A percentile compares a stretch with the other conserved stretches of the same genome.
These are phyloP conservation scores for Rauvolfia tetraphylla DNA, from an alignment of 257 asterid species.

Conservation along the genomic window DNA sequence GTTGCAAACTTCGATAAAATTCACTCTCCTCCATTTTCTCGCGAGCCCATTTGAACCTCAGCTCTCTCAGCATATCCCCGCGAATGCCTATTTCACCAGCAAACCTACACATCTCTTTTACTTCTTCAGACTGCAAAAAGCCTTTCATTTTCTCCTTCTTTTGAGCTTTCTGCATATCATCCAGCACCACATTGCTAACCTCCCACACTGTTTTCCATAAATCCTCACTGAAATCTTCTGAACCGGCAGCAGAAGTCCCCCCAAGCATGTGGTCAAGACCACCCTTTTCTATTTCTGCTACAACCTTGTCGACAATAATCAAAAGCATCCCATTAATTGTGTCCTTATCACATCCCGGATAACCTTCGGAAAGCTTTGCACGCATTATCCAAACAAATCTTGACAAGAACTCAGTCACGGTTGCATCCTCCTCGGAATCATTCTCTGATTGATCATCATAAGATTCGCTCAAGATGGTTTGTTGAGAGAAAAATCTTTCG, in stretches of 20 bases:
- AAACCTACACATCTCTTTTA: slow-evolving; percentile 80
- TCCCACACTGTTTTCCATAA: slow-evolving; percentile 88
- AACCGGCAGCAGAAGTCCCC: slow-evolving; percentile 25
- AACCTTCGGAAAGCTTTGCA: slow-evolving; percentile 54
- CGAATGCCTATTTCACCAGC: slow-evolving; percentile 91
- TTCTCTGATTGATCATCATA: slow-evolving; percentile 20
- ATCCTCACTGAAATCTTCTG: slow-evolving; percentile 70
- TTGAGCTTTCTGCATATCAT: slow-evolving; percentile 80
- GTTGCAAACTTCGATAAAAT: slow-evolving; percentile 52
- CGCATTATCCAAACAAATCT: slow-evolving; percentile 91
- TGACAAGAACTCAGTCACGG: slow-evolving; percentile 71
- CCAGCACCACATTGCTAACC: slow-evolving; percentile 63
- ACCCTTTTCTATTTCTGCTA: slow-evolving; percentile 60
- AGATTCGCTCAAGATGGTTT: slow-evolving; percentile 20
- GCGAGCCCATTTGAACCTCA: slow-evolving; percentile 93
- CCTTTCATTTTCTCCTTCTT: slow-evolving; percentile 78
- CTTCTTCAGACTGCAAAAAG: slow-evolving; percentile 87
- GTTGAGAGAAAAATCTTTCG: slow-evolving; percentile 29
- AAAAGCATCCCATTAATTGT: slow-evolving; percentile 73
- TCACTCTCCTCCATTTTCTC: slow-evolving; percentile 88
- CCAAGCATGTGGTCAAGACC: slow-evolving; percentile 48
- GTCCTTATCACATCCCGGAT: slow-evolving; percentile 57
- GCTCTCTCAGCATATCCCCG: slow-evolving; percentile 90
- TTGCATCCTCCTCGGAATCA: slow-evolving; percentile 46
- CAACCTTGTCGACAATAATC: slow-evolving; percentile 63